Evolutionary conservation across 805 yeast species (phyloP).

Genomic region (Clavispora asparagi): DNA sequence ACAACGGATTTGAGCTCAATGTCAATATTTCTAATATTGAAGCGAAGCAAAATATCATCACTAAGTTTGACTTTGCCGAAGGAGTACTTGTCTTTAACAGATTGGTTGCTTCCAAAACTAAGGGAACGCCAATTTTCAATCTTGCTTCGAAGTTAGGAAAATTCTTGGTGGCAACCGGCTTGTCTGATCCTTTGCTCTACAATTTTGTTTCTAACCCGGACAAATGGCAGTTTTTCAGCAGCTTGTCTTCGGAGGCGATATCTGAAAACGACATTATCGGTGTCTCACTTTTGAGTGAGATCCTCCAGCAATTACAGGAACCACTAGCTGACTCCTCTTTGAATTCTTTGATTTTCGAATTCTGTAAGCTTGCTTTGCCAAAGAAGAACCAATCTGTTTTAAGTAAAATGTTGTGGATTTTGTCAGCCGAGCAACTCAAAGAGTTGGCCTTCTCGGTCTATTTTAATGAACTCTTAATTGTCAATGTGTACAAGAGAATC

Average conservation of each 20-base stretch:
- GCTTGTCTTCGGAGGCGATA: not conserved
- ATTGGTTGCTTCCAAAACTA: conserved; percentile 22
- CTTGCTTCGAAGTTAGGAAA: conserved; percentile 44
- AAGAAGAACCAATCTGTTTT: conserved; percentile 14
- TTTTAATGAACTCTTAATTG: not conserved
- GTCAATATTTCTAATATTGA: conserved; percentile 2
- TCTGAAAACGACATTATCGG: conserved; percentile 22
- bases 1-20: conserved; percentile 2
- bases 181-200: conserved; percentile 8
- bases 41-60: conserved; percentile 12
- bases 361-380: conserved; percentile 1
- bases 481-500: conserved; percentile 4
- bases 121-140: conserved; percentile 22
- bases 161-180: conserved; percentile 15
- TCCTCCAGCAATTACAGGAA: conserved; percentile 26
- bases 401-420: conserved; percentile 21
- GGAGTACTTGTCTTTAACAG: conserved; percentile 35
- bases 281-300: conserved; percentile 28
- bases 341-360: conserved; percentile 8
- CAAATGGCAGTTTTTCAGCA: conserved; percentile 17
- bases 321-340: conserved; percentile 6
- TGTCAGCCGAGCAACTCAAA: conserved; percentile 18
- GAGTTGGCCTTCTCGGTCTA: conserved; percentile 7
- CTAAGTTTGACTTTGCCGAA: conserved; percentile 46
- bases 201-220: conserved; percentile 12